These are phyloP conservation scores for Stemphylium beticola DNA, from an alignment of 2,329 filamentous ascomycete genomes.

Conservation along the genomic window DNA sequence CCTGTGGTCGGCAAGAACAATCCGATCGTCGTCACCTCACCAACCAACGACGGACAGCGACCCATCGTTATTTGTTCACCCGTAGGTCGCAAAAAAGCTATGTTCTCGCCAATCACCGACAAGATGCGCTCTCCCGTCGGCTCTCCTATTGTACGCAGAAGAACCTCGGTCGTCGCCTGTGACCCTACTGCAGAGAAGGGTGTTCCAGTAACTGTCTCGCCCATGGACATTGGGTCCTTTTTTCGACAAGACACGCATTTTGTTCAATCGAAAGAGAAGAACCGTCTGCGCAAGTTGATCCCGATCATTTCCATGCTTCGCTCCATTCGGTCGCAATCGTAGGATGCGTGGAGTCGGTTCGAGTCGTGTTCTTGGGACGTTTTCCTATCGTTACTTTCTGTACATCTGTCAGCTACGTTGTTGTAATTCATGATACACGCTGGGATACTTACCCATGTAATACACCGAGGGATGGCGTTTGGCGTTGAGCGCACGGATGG, in stretches of 20 bases:
- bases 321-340: conserved; percentile 11
- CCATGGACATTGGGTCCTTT: conserved; percentile 15
- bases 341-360: too few species aligned
- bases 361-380: too few species aligned
- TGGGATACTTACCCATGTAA: neutral
- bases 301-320: conserved; percentile 21
- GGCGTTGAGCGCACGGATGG: conserved; percentile 4
- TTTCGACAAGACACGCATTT: conserved; percentile 28
- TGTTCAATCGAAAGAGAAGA: conserved; percentile 25
- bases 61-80: conserved; percentile 34
- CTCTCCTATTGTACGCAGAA: conserved; percentile 28
- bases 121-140: conserved; percentile 31
- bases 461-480: neutral
- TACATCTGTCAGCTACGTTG: neutral
- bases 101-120: conserved; percentile 27
- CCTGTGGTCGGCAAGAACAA: conserved; percentile 32
- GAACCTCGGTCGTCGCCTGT: conserved; percentile 27
- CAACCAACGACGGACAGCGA: conserved; percentile 20
- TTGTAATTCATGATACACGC: conserved; percentile 5
- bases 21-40: conserved; percentile 27
- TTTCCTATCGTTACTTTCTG: neutral
- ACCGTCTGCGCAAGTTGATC: conserved; percentile 21
- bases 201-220: conserved; percentile 11
- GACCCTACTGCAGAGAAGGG: conserved; percentile 23
- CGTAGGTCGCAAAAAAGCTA: conserved; percentile 19